Conservation (phyloP, 2,329 filamentous ascomycete genomes). For the Colletotrichum plurivorum region DNA sequence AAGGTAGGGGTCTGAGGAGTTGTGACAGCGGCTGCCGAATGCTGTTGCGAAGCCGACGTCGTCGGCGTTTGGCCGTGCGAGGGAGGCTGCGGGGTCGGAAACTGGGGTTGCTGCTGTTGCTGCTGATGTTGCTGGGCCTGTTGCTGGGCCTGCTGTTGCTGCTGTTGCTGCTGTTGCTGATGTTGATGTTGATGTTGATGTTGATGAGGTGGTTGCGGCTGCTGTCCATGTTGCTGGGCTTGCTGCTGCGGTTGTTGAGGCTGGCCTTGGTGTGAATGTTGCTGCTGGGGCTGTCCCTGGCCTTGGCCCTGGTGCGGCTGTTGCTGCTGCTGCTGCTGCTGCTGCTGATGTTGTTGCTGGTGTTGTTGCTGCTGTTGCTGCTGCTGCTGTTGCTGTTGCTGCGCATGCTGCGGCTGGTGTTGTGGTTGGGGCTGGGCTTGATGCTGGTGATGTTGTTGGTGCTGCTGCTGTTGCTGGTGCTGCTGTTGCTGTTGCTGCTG, state of each 20-base stretch:
- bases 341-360: slow-evolving; percentile 56
- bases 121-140: slow-evolving; percentile 46
- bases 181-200: slow-evolving; percentile 49
- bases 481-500: slow-evolving; percentile 49
- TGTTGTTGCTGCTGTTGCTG: slow-evolving; percentile 50
- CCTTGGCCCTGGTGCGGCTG: no score
- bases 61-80: slow-evolving; percentile 50
- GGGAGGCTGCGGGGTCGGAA: slow-evolving; percentile 51
- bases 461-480: slow-evolving; percentile 56
- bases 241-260: slow-evolving; percentile 47
- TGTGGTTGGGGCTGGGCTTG: slow-evolving; percentile 46
- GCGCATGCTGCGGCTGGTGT: slow-evolving; percentile 45
- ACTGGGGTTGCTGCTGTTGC: slow-evolving; percentile 49
- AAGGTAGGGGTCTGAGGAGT: slow-evolving; percentile 73
- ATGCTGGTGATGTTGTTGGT: slow-evolving; percentile 47
- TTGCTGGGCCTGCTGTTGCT: slow-evolving; percentile 54
- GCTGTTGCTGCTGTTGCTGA: slow-evolving; percentile 52
- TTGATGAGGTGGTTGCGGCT: slow-evolving; percentile 46
- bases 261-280: no score
- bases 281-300: no score
- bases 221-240: slow-evolving; percentile 45
- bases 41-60: slow-evolving; percentile 43
- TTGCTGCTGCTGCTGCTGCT: slow-evolving; percentile 47
- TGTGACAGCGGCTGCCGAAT: slow-evolving; percentile 46
- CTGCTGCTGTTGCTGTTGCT: slow-evolving; percentile 45